Conservation (phyloP, 345 rosid genomes). For the Theobroma cacao region DNA sequence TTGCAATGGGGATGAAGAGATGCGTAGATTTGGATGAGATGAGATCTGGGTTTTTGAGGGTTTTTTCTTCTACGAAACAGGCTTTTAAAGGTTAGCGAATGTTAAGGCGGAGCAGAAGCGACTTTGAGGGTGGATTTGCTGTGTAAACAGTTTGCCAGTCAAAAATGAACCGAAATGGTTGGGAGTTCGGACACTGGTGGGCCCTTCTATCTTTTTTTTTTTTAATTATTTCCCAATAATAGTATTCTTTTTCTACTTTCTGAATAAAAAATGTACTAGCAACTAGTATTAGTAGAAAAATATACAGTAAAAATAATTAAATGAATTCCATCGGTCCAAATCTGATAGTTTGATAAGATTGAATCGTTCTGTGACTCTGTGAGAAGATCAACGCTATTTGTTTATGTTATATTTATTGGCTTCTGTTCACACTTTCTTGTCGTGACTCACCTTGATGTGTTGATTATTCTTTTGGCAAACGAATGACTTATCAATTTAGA, state of each 20-base stretch:
- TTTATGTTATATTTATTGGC: too few relatives aligned
- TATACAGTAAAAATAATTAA: too few relatives aligned
- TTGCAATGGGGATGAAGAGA: constrained; percentile 5
- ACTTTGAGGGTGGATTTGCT: not conserved
- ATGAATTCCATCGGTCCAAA: too few relatives aligned
- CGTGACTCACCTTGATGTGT: too few relatives aligned
- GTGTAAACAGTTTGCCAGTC: not conserved
- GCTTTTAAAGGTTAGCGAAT: not conserved
- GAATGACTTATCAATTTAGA: not conserved
- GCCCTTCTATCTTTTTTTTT: too few relatives aligned
- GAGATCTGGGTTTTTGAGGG: not conserved
- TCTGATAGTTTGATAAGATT: too few relatives aligned
- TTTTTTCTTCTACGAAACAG: not conserved
- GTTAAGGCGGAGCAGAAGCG: not conserved
- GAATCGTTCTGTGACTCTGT: not conserved
- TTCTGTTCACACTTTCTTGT: not conserved
- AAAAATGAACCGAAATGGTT: not conserved
- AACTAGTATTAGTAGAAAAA: too few relatives aligned
- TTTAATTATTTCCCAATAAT: too few relatives aligned
- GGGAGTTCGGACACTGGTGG: not conserved
- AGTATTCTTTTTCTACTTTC: too few relatives aligned
- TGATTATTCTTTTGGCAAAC: too few relatives aligned
- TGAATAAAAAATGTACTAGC: too few relatives aligned
- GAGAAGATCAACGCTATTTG: not conserved
- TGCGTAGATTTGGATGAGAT: constrained; percentile 9